Conservation (phyloP, 2,329 filamentous ascomycete species). For the Colletotrichum sp. region DNA sequence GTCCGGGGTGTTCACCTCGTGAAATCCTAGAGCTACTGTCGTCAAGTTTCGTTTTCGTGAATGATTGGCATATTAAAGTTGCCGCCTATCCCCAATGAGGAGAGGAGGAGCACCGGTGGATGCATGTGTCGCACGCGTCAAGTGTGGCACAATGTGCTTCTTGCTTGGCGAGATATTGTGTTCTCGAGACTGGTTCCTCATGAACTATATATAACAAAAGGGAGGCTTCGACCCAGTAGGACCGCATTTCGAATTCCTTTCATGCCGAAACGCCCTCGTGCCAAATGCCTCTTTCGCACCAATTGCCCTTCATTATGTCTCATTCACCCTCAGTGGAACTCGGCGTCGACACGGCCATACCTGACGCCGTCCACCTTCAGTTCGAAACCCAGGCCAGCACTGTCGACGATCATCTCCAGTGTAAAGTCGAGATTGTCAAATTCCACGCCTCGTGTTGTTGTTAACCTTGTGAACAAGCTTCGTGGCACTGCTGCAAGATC, state of each 20-base stretch:
- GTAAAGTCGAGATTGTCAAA: slow-evolving; percentile 85
- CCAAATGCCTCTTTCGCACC: background rate
- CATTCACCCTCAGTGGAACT: slow-evolving; percentile 64
- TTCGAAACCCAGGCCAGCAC: slow-evolving; percentile 77
- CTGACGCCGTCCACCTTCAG: slow-evolving; percentile 78
- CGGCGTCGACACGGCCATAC: slow-evolving; percentile 78
- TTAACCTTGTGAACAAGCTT: slow-evolving; percentile 74
- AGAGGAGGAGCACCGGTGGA: background rate
- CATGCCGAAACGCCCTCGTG: background rate
- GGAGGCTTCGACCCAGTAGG: background rate
- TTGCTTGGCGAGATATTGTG: slow-evolving; percentile 1
- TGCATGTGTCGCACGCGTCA: slow-evolving; percentile 1
- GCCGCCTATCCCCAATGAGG: background rate
- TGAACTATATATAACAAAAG: background rate
- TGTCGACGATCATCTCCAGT: slow-evolving; percentile 82
- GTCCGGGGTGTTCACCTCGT: background rate
- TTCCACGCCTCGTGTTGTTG: slow-evolving; percentile 78
- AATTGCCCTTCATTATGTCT: background rate
- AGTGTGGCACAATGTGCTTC: background rate
- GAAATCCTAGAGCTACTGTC: background rate
- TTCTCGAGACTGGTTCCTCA: slow-evolving; percentile 3
- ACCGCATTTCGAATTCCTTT: background rate
- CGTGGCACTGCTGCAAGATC: slow-evolving; percentile 78
- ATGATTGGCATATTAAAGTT: background rate
- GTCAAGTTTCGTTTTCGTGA: background rate